Percentiles rank a stretch among this genome's conserved stretches.
These are phyloP conservation scores for Penicillium verhagenii DNA, from an alignment of 495 filamentous ascomycete species.

Conservation along the genomic window DNA sequence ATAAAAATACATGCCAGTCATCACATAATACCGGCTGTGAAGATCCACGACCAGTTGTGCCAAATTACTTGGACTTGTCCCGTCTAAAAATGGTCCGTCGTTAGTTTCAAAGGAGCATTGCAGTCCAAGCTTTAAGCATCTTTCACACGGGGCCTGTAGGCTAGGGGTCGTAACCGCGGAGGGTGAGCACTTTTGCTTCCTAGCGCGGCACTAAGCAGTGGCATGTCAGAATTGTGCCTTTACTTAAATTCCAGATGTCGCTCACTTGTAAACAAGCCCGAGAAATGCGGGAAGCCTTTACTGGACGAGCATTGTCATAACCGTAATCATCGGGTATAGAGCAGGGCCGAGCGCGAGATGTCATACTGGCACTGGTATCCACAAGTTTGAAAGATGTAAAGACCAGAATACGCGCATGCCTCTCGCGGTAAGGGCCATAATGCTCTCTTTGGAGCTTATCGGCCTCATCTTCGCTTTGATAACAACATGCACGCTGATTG, in stretches of 20 bases:
- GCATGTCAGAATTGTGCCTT: neutral
- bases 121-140: constrained; percentile 11
- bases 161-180: neutral
- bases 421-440: neutral
- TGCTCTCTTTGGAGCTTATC: neutral
- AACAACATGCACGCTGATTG: neutral
- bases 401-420: no score
- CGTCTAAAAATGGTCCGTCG: constrained; percentile 4
- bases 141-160: constrained; percentile 13
- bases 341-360: neutral
- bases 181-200: constrained; percentile 16
- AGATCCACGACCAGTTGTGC: constrained; percentile 20
- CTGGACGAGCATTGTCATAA: constrained; percentile 4
- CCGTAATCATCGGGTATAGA: neutral
- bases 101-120: constrained; percentile 20
- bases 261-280: constrained; percentile 15
- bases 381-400: no score
- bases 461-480: neutral
- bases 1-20: neutral
- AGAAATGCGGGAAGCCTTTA: constrained; percentile 10
- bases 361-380: neutral
- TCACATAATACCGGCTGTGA: constrained; percentile 3
- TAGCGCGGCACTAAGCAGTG: constrained; percentile 16
- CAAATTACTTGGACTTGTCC: constrained; percentile 11
- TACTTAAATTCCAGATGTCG: no score